These are phyloP conservation scores for Coniochaeta sp. DNA, from an alignment of 2,329 filamentous ascomycete species.

Conservation along the genomic window DNA sequence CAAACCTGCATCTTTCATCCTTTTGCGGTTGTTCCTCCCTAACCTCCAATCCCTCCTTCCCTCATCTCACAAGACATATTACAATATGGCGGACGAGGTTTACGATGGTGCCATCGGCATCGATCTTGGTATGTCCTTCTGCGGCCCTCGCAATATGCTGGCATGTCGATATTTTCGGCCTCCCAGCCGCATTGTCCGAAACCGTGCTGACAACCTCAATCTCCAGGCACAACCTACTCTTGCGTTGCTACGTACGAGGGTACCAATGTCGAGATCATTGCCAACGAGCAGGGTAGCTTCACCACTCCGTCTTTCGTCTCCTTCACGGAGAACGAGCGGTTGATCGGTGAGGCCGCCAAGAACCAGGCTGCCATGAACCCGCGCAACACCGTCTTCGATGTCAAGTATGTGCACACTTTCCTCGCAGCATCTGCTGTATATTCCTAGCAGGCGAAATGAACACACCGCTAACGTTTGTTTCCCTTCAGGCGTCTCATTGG, in stretches of 20 bases:
- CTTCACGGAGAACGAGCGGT: slow-evolving; percentile 96
- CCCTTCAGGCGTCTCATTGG: slow-evolving; percentile 85
- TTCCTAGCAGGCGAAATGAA: background rate
- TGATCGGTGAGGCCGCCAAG: slow-evolving; percentile 99
- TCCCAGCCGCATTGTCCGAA: slow-evolving; percentile 8
- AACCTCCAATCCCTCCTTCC: slow-evolving; percentile 1
- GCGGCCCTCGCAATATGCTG: background rate
- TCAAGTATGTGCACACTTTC: slow-evolving; percentile 66
- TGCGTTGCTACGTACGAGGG: slow-evolving; percentile 99
- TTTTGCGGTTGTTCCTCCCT: slow-evolving; percentile 8
- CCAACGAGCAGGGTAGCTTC: slow-evolving; percentile 99
- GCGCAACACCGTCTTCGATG: slow-evolving; percentile 94
- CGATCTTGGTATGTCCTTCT: slow-evolving; percentile 75
- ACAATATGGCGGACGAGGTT: slow-evolving; percentile 90
- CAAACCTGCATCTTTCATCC: background rate
- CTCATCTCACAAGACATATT: slow-evolving; percentile 12
- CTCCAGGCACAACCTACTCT: slow-evolving; percentile 93
- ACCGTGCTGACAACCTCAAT: background rate
- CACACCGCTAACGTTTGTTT: slow-evolving; percentile 7
- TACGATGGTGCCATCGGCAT: slow-evolving; percentile 99
- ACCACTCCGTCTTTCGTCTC: slow-evolving; percentile 98
- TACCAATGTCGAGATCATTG: slow-evolving; percentile 99
- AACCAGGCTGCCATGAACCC: slow-evolving; percentile 99
- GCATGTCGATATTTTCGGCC: background rate
- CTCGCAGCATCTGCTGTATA: background rate